Conservation (phyloP, 305 asterid genomes). For the Plantago rigida region DNA sequence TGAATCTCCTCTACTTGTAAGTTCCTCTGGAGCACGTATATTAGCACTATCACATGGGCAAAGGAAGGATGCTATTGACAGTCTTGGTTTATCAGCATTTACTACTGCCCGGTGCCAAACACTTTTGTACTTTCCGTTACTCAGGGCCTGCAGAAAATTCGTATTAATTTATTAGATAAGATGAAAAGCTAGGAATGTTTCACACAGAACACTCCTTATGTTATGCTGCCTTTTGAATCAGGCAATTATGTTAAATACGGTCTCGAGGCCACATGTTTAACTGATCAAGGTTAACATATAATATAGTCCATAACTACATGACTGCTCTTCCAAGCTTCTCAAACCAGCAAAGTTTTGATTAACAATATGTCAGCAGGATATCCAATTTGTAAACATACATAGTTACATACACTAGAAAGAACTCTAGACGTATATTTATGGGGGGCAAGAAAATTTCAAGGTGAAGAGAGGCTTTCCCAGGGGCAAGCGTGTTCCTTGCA, state of each 20-base stretch:
- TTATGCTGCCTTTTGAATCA: not conserved
- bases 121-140: constrained; percentile 61
- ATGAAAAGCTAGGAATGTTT: too few species aligned
- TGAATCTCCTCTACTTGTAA: constrained; percentile 28
- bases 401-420: too few species aligned
- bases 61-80: constrained; percentile 64
- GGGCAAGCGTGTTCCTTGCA: too few species aligned
- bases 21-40: constrained; percentile 51
- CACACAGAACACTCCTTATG: too few species aligned
- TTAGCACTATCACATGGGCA: constrained; percentile 40
- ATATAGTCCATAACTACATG: not conserved
- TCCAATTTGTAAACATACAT: too few species aligned
- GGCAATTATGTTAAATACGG: not conserved
- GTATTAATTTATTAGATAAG: not conserved
- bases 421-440: too few species aligned
- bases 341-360: not conserved
- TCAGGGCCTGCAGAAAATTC: constrained; percentile 40
- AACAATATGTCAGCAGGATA: too few species aligned
- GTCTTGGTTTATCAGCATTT: constrained; percentile 40
- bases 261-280: not conserved
- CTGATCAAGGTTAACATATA: not conserved
- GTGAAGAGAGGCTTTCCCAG: too few species aligned
- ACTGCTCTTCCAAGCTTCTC: not conserved
- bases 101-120: constrained; percentile 74
- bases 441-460: too few species aligned